Evolutionary conservation across 441 rosid species (phyloP).

Genomic region (Populus hybrid): DNA sequence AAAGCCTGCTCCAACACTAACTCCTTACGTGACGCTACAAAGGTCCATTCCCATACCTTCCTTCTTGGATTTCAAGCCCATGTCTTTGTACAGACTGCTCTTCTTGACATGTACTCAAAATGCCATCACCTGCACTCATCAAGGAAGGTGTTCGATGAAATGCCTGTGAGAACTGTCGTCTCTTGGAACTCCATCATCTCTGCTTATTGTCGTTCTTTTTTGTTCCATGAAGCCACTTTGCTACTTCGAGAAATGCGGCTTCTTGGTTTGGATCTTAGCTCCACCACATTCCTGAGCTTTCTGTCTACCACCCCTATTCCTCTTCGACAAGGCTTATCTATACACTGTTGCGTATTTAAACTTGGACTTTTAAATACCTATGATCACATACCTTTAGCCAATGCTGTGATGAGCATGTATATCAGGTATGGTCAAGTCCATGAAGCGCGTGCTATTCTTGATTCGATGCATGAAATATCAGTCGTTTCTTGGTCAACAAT

Average conservation of each 20-base stretch:
- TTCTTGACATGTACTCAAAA: constrained; percentile 27
- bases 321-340: constrained; percentile 25
- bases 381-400: constrained; percentile 24
- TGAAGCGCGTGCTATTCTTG: constrained; percentile 27
- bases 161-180: constrained; percentile 22
- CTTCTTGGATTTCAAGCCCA: constrained; percentile 21
- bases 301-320: constrained; percentile 6
- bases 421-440: constrained; percentile 14
- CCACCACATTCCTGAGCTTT: constrained; percentile 19
- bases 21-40: constrained; percentile 14
- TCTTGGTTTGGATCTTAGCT: constrained; percentile 19
- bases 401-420: constrained; percentile 30
- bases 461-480: constrained; percentile 22
- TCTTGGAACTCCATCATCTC: constrained; percentile 32
- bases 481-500: constrained; percentile 32
- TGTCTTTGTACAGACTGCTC: constrained; percentile 23
- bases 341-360: constrained; percentile 30
- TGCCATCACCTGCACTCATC: constrained; percentile 8
- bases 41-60: constrained; percentile 15
- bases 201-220: constrained; percentile 20
- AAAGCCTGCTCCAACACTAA: constrained; percentile 20
- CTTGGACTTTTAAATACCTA: constrained; percentile 18
- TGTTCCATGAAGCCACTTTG: constrained; percentile 15
- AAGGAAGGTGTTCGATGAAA: constrained; percentile 28
- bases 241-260: constrained; percentile 19